Percentiles rank a stretch among this genome's conserved stretches.
phyloP scores from a whole-genome alignment of 1,139 yeast genomes.

The Meyerozyma carpophila region DNA sequence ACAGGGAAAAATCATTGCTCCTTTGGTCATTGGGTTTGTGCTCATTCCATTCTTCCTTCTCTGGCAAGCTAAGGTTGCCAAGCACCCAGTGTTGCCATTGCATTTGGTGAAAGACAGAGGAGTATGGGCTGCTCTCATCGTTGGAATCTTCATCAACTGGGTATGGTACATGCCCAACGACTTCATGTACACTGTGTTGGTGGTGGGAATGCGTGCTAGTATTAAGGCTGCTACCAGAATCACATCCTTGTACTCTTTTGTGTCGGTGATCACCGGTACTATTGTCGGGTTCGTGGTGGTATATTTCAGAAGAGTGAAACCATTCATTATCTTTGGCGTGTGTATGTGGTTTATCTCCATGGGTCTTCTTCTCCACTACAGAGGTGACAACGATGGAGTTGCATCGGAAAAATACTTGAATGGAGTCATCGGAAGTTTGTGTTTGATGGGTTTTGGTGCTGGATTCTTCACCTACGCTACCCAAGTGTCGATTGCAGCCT shows the following conservation, averaged over 20 bases:
- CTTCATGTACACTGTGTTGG: slow-evolving; percentile 57
- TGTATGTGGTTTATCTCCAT: slow-evolving; percentile 48
- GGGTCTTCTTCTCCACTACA: slow-evolving; percentile 53
- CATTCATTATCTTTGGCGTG: slow-evolving; percentile 55
- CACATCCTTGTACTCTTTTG: slow-evolving; percentile 57
- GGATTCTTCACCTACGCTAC: slow-evolving; percentile 67
- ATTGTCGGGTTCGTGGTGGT: slow-evolving; percentile 52
- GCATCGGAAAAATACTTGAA: slow-evolving; percentile 21
- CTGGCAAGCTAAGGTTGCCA: slow-evolving; percentile 29
- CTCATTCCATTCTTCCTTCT: slow-evolving; percentile 25
- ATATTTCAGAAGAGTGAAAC: slow-evolving; percentile 49
- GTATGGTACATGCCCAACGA: slow-evolving; percentile 67
- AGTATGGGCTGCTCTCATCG: slow-evolving; percentile 39
- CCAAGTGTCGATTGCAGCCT: slow-evolving; percentile 59
- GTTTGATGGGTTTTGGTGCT: slow-evolving; percentile 68
- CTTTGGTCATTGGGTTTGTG: slow-evolving; percentile 32
- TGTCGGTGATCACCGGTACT: slow-evolving; percentile 58
- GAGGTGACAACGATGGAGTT: slow-evolving; percentile 46
- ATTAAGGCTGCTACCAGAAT: slow-evolving; percentile 62
- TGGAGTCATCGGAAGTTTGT: slow-evolving; percentile 65
- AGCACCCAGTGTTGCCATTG: slow-evolving; percentile 28
- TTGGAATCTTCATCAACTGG: slow-evolving; percentile 52
- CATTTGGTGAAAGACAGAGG: slow-evolving; percentile 32
- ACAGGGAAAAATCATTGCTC: slow-evolving; percentile 30
- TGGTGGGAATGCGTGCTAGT: slow-evolving; percentile 57